phyloP scores from a whole-genome alignment of 2,329 filamentous ascomycete species.

The Claviceps sp. region DNA sequence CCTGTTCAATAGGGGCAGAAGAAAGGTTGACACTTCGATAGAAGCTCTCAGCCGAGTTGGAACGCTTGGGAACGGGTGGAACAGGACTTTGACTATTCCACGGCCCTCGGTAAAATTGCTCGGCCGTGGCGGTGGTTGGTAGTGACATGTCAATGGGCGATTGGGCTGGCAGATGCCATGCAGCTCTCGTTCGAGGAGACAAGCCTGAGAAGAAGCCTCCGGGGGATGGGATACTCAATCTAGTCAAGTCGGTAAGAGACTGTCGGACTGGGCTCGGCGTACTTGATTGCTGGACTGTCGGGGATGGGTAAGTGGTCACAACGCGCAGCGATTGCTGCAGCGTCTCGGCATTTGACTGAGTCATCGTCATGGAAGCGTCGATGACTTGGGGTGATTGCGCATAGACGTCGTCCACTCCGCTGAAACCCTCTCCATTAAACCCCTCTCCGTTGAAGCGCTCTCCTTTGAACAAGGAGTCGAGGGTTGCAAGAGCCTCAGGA shows the following conservation, averaged over 20 bases:
- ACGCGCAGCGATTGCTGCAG: constrained; percentile 37
- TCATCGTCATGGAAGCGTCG: constrained; percentile 27
- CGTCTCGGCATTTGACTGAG: constrained; percentile 26
- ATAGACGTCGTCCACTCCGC: constrained; percentile 41
- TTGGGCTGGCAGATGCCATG: constrained; percentile 57
- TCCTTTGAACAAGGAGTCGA: constrained; percentile 55
- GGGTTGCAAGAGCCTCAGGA: constrained; percentile 64
- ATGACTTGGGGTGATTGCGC: constrained; percentile 28
- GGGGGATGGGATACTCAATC: constrained; percentile 79
- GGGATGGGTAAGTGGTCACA: constrained; percentile 27
- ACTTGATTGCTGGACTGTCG: constrained; percentile 8
- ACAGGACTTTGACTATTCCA: constrained; percentile 44
- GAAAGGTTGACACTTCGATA: constrained; percentile 25
- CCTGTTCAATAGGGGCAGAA: constrained; percentile 47
- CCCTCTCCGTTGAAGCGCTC: constrained; percentile 11
- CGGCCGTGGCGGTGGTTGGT: constrained; percentile 81
- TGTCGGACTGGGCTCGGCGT: constrained; percentile 27
- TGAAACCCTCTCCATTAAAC: constrained; percentile 20
- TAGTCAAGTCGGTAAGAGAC: constrained; percentile 60
- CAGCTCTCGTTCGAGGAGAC: constrained; percentile 59
- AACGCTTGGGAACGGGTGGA: constrained; percentile 22
- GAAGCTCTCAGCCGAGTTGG: constrained; percentile 25
- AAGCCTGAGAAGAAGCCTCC: constrained; percentile 84
- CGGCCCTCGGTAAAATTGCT: constrained; percentile 78
- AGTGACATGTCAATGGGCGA: constrained; percentile 41